Conservation (phyloP, 805 yeast species). For the Candida methanosorbosa region DNA sequence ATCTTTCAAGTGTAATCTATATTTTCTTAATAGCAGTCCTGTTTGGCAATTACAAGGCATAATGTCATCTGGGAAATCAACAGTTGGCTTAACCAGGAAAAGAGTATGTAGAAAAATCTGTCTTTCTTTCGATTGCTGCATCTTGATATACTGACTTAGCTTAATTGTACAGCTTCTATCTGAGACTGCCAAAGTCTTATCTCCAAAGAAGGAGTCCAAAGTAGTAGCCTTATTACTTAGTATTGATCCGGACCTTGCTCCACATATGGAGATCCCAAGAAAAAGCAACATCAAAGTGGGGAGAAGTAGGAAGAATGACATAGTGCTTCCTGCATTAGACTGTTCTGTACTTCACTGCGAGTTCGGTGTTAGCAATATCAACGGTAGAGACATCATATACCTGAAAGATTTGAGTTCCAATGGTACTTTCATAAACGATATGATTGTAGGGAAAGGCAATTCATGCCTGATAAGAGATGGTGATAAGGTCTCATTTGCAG, state of each 20-base stretch:
- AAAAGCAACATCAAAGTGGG: constrained; percentile 26
- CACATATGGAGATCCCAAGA: constrained; percentile 3
- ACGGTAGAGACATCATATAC: constrained; percentile 30
- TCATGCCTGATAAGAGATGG: constrained; percentile 49
- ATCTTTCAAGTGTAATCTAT: too few relatives aligned
- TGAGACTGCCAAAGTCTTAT: neutral
- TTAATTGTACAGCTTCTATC: neutral
- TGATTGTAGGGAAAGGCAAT: constrained; percentile 38
- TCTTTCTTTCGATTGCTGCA: too few relatives aligned
- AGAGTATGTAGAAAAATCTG: constrained; percentile 1
- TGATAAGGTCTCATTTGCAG: constrained; percentile 49
- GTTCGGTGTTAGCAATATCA: constrained; percentile 32
- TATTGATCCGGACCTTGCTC: constrained; percentile 1
- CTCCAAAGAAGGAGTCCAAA: neutral
- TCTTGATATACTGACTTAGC: too few relatives aligned
- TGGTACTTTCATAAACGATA: constrained; percentile 61
- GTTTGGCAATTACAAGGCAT: too few relatives aligned
- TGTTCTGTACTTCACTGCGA: constrained; percentile 61
- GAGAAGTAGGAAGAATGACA: constrained; percentile 52
- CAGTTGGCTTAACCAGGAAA: neutral
- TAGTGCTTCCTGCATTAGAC: constrained; percentile 35
- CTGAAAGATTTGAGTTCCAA: constrained; percentile 53
- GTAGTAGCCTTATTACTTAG: constrained; percentile 3
- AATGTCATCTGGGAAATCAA: neutral
- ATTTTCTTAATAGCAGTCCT: too few relatives aligned